Evolutionary conservation across 2,329 filamentous ascomycete genomes (phyloP).

Genomic region (Fusarium goolgardi): DNA sequence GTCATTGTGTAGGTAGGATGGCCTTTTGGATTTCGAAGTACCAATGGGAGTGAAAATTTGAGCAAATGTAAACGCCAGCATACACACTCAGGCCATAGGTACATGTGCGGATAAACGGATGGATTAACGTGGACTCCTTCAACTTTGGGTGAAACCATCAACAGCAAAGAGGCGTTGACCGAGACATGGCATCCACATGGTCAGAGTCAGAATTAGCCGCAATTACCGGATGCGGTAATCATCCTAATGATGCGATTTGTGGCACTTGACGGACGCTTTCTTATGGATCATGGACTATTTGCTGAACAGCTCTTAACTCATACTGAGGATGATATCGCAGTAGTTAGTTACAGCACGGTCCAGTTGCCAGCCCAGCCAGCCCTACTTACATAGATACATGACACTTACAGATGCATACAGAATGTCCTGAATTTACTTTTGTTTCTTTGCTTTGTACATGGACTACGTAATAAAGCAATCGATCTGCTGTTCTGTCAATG

Average conservation of each 20-base stretch:
- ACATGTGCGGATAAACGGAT: background rate
- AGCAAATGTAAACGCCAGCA: slow-evolving; percentile 2
- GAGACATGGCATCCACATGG: slow-evolving; percentile 33
- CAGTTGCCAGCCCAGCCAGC: background rate
- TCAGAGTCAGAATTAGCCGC: slow-evolving; percentile 32
- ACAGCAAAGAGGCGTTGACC: slow-evolving; percentile 31
- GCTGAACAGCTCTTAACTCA: background rate
- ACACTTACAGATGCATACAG: background rate
- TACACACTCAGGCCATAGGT: background rate
- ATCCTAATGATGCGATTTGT: slow-evolving; percentile 33
- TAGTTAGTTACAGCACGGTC: background rate
- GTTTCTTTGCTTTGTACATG: background rate
- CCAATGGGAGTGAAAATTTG: background rate
- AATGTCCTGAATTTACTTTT: slow-evolving; percentile 21
- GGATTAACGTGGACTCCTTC: background rate
- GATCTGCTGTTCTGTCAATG: background rate
- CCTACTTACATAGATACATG: slow-evolving; percentile 12
- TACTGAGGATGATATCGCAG: background rate
- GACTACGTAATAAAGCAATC: background rate
- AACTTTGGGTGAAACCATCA: slow-evolving; percentile 32
- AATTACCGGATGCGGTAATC: slow-evolving; percentile 31
- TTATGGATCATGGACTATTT: background rate
- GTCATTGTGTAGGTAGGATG: background rate
- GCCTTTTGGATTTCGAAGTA: background rate
- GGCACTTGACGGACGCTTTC: slow-evolving; percentile 15